These are phyloP conservation scores for Penicillium sp. DNA, from an alignment of 2,329 filamentous ascomycete genomes.

Conservation along the genomic window DNA sequence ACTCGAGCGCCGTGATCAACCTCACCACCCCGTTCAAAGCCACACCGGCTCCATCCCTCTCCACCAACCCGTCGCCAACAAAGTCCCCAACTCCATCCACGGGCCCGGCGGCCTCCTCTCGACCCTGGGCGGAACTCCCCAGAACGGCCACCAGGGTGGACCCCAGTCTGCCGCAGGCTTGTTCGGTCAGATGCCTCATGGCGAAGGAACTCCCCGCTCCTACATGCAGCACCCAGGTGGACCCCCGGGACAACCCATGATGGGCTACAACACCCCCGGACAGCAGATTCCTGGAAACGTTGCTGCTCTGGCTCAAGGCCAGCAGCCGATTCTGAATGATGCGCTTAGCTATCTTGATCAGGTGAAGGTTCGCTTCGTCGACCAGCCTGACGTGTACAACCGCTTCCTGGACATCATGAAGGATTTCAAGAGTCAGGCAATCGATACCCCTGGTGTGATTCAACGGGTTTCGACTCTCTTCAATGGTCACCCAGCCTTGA, in stretches of 20 bases:
- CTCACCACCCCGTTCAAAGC: slow-evolving; percentile 77
- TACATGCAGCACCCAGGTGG: slow-evolving; percentile 65
- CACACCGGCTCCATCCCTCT: slow-evolving; percentile 86
- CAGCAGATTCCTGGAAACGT: slow-evolving; percentile 53
- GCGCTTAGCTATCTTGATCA: slow-evolving; percentile 96
- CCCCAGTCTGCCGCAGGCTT: slow-evolving; percentile 63
- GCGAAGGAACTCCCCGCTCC: slow-evolving; percentile 56
- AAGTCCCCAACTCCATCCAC: slow-evolving; percentile 79
- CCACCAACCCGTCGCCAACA: slow-evolving; percentile 88
- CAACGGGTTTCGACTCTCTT: slow-evolving; percentile 95
- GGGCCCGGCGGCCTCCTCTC: slow-evolving; percentile 86
- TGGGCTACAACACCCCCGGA: slow-evolving; percentile 49
- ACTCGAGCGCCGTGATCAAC: slow-evolving; percentile 58
- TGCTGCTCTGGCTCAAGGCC: slow-evolving; percentile 69
- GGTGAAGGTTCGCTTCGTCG: slow-evolving; percentile 96
- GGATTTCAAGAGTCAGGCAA: slow-evolving; percentile 98
- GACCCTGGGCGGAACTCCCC: slow-evolving; percentile 65
- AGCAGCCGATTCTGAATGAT: slow-evolving; percentile 80
- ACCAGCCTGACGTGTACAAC: slow-evolving; percentile 97
- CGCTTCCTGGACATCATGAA: slow-evolving; percentile 99
- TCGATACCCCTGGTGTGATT: slow-evolving; percentile 96
- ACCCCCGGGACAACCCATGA: slow-evolving; percentile 55
- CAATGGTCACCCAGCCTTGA: slow-evolving; percentile 89
- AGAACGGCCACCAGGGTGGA: slow-evolving; percentile 55
- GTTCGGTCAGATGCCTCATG: slow-evolving; percentile 62